Base-by-base conservation (phyloP, 495 filamentous ascomycete genomes). In the Talaromyces thailandensis region DNA sequence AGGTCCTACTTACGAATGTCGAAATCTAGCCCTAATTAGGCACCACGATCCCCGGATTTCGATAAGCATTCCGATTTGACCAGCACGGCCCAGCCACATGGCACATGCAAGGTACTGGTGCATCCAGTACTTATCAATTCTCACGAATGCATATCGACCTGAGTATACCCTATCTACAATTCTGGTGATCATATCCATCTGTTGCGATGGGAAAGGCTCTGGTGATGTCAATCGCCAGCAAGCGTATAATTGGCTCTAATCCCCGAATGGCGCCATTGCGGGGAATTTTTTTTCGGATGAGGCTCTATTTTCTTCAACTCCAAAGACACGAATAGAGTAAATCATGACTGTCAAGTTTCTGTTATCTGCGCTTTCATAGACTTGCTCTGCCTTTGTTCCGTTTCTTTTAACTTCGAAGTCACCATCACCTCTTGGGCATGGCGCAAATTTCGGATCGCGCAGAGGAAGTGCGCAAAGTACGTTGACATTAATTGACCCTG, bases 381-480 rank as follows among this genome's bases (percentile, higher is more conserved):
- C 43, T 21, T 48, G 43, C 9, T 48, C 43, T 35, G 1, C 6
- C 9, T 35, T 35, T 35, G 9, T 35, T 11, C 6, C 2, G 5
- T 26, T 28, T 24, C n/a, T 25, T 7, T 26, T 11, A 24, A 55
- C 7, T 28, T 55, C 6, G 26, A 40, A 55, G 14, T 55, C 24
- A 0, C 28, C 12, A 16, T 16, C 25, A 23, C 21, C 29, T 35
- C 16, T 25, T 35, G 29, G 23, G 9, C 14, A 57, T 57, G 55
- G 29, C 29, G 28, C 55, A 35, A 35, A 3, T 35, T 31, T 52
- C 45, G 40, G 45, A 48, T 25, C 75, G 77, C 61, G 77, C 77
- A 29, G 75, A 78, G 21, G 77, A 79, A 68, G 77, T 79, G 64
- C 74, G 71, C 63, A 71, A 64, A 57, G 77, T 79, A 67, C 76